Evolutionary conservation across 139 green algal species (phyloP).

Genomic region (Bryopsis sp.): DNA sequence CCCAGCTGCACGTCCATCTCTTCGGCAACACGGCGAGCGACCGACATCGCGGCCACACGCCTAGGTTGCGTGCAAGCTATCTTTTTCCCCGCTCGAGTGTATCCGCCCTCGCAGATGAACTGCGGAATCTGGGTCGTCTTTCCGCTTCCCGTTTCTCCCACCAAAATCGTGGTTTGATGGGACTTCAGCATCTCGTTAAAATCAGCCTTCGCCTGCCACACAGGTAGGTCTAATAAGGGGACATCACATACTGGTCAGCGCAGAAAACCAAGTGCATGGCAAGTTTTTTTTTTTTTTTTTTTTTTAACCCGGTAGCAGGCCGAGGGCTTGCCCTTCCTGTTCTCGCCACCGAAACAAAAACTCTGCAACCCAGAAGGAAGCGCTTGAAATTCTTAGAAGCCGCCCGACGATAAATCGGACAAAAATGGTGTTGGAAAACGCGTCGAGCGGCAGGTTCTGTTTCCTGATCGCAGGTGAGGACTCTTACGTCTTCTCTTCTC

Average conservation of each 20-base stretch:
- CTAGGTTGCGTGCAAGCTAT: constrained; percentile 84
- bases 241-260: neutral
- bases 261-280: too few species aligned
- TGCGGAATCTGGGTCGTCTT: constrained; percentile 99
- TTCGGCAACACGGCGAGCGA: constrained; percentile 93
- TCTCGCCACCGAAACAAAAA: too few species aligned
- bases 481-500: constrained; percentile 58
- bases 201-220: constrained; percentile 92
- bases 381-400: neutral
- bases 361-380: too few species aligned
- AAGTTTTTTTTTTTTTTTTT: too few species aligned
- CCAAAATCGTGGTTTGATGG: constrained; percentile 95
- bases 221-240: constrained; percentile 66
- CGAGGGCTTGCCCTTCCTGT: too few species aligned
- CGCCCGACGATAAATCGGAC: neutral
- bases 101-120: constrained; percentile 87
- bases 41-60: constrained; percentile 90
- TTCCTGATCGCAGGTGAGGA: neutral
- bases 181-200: constrained; percentile 84
- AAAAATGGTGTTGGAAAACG: neutral
- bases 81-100: constrained; percentile 51
- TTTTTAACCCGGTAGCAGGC: too few species aligned
- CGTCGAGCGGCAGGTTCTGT: neutral
- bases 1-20: constrained; percentile 78
- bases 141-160: constrained; percentile 93